Conservation (phyloP, 1,284 basidiomycete species). For the Tilletia horrida region DNA sequence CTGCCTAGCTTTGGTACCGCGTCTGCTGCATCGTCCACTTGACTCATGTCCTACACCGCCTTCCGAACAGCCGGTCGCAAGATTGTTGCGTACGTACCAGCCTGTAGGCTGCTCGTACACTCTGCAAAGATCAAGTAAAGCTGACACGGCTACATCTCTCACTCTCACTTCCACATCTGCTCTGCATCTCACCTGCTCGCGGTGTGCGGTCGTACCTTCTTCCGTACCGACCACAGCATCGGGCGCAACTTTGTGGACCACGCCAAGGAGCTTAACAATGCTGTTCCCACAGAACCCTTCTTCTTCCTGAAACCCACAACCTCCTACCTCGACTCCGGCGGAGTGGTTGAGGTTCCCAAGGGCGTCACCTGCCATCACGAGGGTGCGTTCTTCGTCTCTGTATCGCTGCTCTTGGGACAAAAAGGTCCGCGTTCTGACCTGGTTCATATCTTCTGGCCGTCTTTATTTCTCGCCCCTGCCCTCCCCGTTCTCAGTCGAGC, state of each 20-base stretch:
- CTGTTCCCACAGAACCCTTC: slow-evolving; percentile 88
- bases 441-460: neutral
- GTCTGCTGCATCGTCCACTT: too few species aligned
- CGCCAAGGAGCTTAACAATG: slow-evolving; percentile 85
- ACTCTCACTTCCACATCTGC: slow-evolving; percentile 24
- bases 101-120: too few species aligned
- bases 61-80: slow-evolving; percentile 49
- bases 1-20: too few species aligned
- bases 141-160: too few species aligned
- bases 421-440: neutral
- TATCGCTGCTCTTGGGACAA: neutral
- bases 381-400: slow-evolving; percentile 60
- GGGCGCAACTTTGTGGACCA: slow-evolving; percentile 65
- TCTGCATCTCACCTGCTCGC: neutral
- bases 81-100: slow-evolving; percentile 88
- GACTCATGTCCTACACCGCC: slow-evolving; percentile 20
- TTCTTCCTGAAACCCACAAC: slow-evolving; percentile 97
- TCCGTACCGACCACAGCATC: slow-evolving; percentile 49
- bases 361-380: slow-evolving; percentile 86
- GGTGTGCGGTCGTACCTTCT: too few species aligned
- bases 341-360: slow-evolving; percentile 77
- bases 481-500: slow-evolving; percentile 69
- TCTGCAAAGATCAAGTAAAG: too few species aligned
- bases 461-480: neutral
- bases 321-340: slow-evolving; percentile 73